Conservation (phyloP, 2,329 filamentous ascomycete genomes). For the Lachnellula hyalina region DNA sequence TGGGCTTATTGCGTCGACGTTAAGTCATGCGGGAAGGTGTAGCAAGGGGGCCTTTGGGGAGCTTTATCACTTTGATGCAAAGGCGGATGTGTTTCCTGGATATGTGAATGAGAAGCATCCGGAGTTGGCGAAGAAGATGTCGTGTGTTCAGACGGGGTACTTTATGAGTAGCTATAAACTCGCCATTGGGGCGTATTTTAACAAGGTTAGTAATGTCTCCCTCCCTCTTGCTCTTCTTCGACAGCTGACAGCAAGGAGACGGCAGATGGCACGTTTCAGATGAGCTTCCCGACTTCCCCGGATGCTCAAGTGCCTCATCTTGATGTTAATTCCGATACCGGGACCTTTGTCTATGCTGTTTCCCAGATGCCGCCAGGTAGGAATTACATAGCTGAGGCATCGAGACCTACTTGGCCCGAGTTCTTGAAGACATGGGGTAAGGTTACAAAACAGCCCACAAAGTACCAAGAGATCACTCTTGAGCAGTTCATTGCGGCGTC, state of each 20-base stretch:
- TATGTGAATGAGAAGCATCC: conserved; percentile 42
- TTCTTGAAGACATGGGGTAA: conserved; percentile 9
- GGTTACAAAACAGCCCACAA: conserved; percentile 1
- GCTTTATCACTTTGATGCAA: conserved; percentile 48
- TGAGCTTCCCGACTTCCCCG: conserved; percentile 41
- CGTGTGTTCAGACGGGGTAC: conserved; percentile 33
- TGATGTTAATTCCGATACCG: conserved; percentile 39
- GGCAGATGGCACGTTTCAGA: conserved; percentile 40
- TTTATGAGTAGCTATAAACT: conserved; percentile 41
- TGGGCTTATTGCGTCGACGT: conserved; percentile 36
- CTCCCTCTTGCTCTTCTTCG: not conserved
- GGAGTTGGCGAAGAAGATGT: conserved; percentile 43
- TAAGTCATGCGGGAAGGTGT: conserved; percentile 43
- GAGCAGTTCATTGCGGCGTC: conserved; percentile 20
- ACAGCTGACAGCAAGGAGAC: conserved; percentile 21
- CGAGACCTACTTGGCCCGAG: conserved; percentile 14
- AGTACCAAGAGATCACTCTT: conserved; percentile 5
- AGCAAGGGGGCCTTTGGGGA: conserved; percentile 42
- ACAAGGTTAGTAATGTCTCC: conserved; percentile 34
- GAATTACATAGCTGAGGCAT: conserved; percentile 44
- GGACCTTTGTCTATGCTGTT: conserved; percentile 31
- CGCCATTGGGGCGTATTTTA: conserved; percentile 41
- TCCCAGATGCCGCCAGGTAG: conserved; percentile 41
- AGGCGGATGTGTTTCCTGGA: conserved; percentile 43
- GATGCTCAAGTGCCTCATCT: conserved; percentile 39